Conservation (phyloP, 1,284 basidiomycete genomes). For the Volvariella volvacea region DNA sequence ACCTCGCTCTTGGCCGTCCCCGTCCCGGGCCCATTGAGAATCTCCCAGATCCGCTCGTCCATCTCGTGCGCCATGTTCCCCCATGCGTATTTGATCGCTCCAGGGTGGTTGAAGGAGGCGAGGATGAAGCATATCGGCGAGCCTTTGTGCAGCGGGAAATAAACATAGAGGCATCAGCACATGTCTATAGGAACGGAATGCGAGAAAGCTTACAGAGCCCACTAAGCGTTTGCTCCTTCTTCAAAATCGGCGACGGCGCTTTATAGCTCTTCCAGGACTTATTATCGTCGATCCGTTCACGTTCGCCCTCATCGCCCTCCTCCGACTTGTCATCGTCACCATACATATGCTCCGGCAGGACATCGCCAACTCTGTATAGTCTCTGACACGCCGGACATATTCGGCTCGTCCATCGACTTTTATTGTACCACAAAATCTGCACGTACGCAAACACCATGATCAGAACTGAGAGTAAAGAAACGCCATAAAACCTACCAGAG, state of each 20-base stretch:
- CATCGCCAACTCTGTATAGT: conserved; percentile 61
- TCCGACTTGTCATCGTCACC: no score
- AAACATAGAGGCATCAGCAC: no score
- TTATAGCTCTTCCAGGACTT: conserved; percentile 11
- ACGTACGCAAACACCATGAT: background rate
- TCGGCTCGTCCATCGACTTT: conserved; percentile 57
- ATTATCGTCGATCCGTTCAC: background rate
- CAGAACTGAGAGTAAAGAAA: background rate
- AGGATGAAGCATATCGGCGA: conserved; percentile 71
- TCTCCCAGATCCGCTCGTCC: conserved; percentile 55
- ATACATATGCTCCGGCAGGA: conserved; percentile 40
- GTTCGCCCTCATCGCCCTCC: conserved; percentile 10
- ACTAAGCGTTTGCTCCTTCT: conserved; percentile 62
- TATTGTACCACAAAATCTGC: conserved; percentile 81
- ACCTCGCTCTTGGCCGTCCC: conserved; percentile 24
- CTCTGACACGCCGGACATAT: conserved; percentile 73
- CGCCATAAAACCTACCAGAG: conserved; percentile 49
- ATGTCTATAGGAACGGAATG: conserved; percentile 1
- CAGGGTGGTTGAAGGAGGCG: conserved; percentile 58
- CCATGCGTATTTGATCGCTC: conserved; percentile 62
- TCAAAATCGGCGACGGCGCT: conserved; percentile 35
- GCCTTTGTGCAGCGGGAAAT: no score
- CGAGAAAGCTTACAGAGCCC: conserved; percentile 56
- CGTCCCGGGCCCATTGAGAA: conserved; percentile 41
- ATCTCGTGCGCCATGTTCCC: conserved; percentile 63